phyloP scores from a whole-genome alignment of 495 filamentous ascomycete genomes.

The Trichoderma asperelloides region DNA sequence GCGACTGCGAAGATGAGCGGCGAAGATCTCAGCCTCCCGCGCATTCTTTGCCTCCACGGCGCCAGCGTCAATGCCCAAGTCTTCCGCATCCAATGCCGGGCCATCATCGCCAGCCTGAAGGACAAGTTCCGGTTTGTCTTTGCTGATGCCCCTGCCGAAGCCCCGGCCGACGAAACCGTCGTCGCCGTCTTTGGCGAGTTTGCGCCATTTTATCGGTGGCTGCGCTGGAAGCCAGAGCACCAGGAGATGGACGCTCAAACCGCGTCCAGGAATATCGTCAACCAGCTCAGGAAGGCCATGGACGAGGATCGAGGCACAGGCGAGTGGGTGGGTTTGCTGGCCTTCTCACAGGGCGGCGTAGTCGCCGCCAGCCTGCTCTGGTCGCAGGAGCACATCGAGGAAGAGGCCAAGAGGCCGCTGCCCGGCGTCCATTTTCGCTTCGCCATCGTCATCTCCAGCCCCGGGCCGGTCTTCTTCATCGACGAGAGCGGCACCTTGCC shows the following conservation, averaged over 20 bases:
- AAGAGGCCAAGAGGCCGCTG: conserved; percentile 6
- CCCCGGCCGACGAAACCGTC: conserved; percentile 41
- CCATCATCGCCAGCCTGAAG: conserved; percentile 33
- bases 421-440: conserved; percentile 21
- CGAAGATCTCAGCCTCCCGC: conserved; percentile 37
- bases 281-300: conserved; percentile 30
- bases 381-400: conserved; percentile 21
- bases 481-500: conserved; percentile 19
- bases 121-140: conserved; percentile 50
- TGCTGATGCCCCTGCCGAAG: conserved; percentile 48
- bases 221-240: conserved; percentile 43
- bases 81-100: conserved; percentile 50
- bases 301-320: conserved; percentile 36
- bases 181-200: conserved; percentile 42
- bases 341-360: conserved; percentile 53
- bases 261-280: conserved; percentile 23
- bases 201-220: conserved; percentile 52
- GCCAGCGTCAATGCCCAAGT: conserved; percentile 54
- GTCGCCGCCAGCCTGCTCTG: conserved; percentile 40
- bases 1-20: conserved; percentile 3
- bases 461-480: conserved; percentile 44
- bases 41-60: conserved; percentile 61
- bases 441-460: conserved; percentile 45
- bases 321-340: conserved; percentile 49
- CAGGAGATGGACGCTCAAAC: conserved; percentile 29